These are phyloP conservation scores for Picea abies DNA, from an alignment of 83 land plant species.

Conservation along the genomic window DNA sequence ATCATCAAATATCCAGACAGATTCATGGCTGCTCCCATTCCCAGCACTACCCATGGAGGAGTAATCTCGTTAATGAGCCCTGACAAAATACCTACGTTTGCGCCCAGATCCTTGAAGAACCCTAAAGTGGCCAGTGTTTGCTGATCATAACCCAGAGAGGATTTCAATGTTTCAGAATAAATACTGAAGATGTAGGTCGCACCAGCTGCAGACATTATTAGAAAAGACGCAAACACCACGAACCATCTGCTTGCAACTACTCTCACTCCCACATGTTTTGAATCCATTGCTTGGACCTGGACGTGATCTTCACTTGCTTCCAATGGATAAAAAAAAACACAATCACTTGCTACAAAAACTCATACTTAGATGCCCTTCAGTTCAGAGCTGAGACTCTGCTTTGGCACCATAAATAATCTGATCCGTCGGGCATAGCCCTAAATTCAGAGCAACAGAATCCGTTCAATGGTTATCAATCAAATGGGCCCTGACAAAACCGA, in stretches of 20 bases:
- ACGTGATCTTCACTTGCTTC: no score
- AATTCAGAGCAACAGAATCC: no score
- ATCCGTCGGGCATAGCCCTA: no score
- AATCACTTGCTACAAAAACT: no score
- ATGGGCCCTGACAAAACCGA: no score
- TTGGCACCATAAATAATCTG: no score
- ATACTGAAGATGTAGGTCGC: constrained; percentile 42
- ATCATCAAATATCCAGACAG: constrained; percentile 35
- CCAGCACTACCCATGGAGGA: constrained; percentile 44
- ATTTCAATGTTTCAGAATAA: constrained; percentile 41
- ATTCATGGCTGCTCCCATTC: constrained; percentile 40
- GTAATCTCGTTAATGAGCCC: constrained; percentile 43
- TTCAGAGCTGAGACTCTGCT: no score
- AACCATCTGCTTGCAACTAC: constrained; percentile 32
- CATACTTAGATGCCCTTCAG: no score
- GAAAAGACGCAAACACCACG: constrained; percentile 34
- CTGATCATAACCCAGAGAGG: constrained; percentile 40
- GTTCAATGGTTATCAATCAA: no score
- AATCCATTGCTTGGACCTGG: no score
- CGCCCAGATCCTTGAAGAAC: constrained; percentile 53
- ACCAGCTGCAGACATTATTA: constrained; percentile 35
- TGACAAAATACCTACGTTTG: constrained; percentile 40
- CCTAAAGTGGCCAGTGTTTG: constrained; percentile 30
- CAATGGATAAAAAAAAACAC: no score
- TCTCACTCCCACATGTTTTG: no score